Percentiles rank a stretch among this genome's conserved stretches.
phyloP scores from a whole-genome alignment of 352 stramenopile genomes.

The Pythium graminicola region DNA sequence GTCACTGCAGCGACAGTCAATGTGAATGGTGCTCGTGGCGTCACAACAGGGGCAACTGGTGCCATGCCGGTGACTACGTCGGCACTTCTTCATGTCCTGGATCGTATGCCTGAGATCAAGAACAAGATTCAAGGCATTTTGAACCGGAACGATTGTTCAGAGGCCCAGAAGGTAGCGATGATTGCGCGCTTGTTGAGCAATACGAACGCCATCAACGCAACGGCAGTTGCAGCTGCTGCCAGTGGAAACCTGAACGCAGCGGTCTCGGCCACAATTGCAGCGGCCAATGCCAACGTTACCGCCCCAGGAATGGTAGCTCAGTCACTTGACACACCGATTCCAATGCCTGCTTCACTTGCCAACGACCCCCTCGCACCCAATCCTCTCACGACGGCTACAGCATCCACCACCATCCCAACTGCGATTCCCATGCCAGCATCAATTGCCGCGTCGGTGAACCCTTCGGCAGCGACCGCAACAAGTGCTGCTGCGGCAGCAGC shows the following conservation, averaged over 20 bases:
- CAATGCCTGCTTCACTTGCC: slow-evolving; percentile 21
- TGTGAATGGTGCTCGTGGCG: not conserved
- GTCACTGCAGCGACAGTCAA: not conserved
- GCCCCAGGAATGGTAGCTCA: not conserved
- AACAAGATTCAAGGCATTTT: slow-evolving; percentile 86
- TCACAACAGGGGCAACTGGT: not conserved
- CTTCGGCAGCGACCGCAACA: not conserved
- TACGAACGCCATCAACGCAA: slow-evolving; percentile 65
- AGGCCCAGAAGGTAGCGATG: slow-evolving; percentile 85
- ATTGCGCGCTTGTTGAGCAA: slow-evolving; percentile 80
- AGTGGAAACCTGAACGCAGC: slow-evolving; percentile 21
- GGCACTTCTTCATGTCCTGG: slow-evolving; percentile 70
- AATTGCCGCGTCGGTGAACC: slow-evolving; percentile 1
- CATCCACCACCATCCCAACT: not conserved
- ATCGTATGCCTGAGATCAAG: slow-evolving; percentile 87
- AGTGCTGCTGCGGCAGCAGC: slow-evolving; percentile 8
- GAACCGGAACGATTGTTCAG: slow-evolving; percentile 78
- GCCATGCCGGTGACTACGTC: slow-evolving; percentile 72
- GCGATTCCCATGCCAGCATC: slow-evolving; percentile 7
- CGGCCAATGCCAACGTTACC: not conserved
- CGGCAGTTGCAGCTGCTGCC: slow-evolving; percentile 21
- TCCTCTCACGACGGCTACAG: slow-evolving; percentile 3
- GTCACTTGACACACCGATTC: slow-evolving; percentile 22
- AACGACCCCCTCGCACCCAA: slow-evolving; percentile 12
- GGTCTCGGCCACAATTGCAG: slow-evolving; percentile 22